Evolutionary conservation across 805 yeast genomes (phyloP), one percentile per base, ranked within the genome.

Genomic region (Saccharomyces eubayanus): DNA sequence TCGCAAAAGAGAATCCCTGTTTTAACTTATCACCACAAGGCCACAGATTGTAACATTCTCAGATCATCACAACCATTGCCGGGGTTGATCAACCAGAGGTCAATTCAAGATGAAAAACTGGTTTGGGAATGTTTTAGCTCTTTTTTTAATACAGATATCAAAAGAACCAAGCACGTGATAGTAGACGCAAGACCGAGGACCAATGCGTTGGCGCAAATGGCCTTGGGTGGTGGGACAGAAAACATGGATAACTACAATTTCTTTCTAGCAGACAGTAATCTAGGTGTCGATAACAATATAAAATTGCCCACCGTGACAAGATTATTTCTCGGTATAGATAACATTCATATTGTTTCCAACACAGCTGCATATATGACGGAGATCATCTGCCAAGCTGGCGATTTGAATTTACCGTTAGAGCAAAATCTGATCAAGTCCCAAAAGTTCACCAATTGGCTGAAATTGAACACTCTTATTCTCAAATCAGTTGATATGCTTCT

Each of bases 221-320:
- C 98, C 0, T 72, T 94, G 14, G 99, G 99, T 11, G 99, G 97
- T n/a, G 99, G 99, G 0, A 86, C 97, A 0, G 99, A 94, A 66
- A 85, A 81, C 59, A 87, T 90, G 77, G 97, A 92, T 54, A 82
- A 89, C 64, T 92, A 94, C 71, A 78, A 83, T 50, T 77, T 77
- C 31, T 36, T 16, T n/a, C 6, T 36, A 16, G 43, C 43, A 11
- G 12, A 36, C 20, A 79, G 77, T 16, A 85, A 85, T 29, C 11
- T 36, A 8, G 43, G 43, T 6, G 43, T 36, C 12, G 43, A 36
- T 6, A 36, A 36, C 9, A 36, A 11, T 36, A 16, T 16, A 36
- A 36, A 36, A 36, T 21, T 36, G 43, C 43, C 43, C 43, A 58
- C 64, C 6, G 63, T 63, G 5, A 74, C 79, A 57, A 85, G 89